Conservation (phyloP, 2,329 filamentous ascomycete species). For the Botryotinia convoluta region DNA sequence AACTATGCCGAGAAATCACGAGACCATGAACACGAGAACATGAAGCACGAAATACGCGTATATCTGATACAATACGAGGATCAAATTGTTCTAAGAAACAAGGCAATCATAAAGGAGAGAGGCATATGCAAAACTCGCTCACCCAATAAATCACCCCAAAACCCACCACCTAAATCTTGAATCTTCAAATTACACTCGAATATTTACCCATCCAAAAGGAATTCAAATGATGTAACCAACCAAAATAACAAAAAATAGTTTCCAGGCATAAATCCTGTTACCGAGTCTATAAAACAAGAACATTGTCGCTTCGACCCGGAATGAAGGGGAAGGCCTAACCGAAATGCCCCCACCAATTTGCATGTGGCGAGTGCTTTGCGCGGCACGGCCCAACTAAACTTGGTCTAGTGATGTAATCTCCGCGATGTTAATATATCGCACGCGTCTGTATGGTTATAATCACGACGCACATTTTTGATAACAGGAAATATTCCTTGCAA, state of each 20-base stretch:
- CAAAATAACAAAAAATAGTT: neutral
- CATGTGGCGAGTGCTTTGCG: slow-evolving; percentile 41
- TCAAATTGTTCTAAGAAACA: neutral
- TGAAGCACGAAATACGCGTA: neutral
- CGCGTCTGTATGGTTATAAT: slow-evolving; percentile 2
- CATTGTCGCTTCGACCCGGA: slow-evolving; percentile 41
- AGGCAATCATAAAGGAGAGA: neutral
- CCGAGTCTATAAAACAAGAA: slow-evolving; percentile 55
- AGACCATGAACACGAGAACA: neutral
- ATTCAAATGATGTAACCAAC: slow-evolving; percentile 8
- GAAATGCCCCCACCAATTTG: neutral
- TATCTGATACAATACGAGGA: neutral
- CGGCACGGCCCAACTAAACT: slow-evolving; percentile 64
- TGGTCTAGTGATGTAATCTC: slow-evolving; percentile 18
- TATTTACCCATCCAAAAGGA: neutral
- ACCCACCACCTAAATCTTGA: neutral
- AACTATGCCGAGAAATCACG: neutral
- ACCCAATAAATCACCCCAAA: neutral
- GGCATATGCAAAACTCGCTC: neutral
- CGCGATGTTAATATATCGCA: slow-evolving; percentile 10
- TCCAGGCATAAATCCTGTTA: slow-evolving; percentile 4
- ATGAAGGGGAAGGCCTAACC: slow-evolving; percentile 13
- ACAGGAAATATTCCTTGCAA: slow-evolving; percentile 14
- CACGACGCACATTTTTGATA: neutral
- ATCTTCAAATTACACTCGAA: neutral